Base-by-base conservation (phyloP, 305 asterid species). In the Fraxinus angustifolia region DNA sequence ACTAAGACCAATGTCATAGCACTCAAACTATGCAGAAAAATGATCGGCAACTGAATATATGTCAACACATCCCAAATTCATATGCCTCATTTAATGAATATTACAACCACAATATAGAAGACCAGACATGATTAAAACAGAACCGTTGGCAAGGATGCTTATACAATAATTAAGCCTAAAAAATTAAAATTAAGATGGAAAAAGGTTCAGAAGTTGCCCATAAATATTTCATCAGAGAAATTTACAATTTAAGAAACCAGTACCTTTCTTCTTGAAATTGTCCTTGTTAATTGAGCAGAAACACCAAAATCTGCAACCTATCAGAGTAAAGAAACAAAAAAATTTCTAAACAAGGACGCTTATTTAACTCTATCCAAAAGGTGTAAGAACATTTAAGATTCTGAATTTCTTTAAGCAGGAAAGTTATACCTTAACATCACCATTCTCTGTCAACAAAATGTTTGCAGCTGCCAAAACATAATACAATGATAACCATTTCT, bases 251-350 rank as follows among this genome's bases (percentile, higher is more conserved):
- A 73, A 60, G 76, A 86, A 76, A 53, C 45, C 14, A 21, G 78
- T 83, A 94, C 98, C 98, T 94, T 94, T 88, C 98, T 90, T 84
- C 97, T 89, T 31, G 98, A 94, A 84, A 94, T 94, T 58, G 98
- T 94, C 82, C 94, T 84, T 8, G 98, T 94, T 84, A 94, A 83
- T 87, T 94, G 98, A 80, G 97, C 98, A 88, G 98, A 94, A 88
- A 94, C 98, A 17, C 98, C 98, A 87, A 94, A 94, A 88, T 94
- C 98, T 83, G 98, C 98, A 82, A 94, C 98, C 98, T 94, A 82
- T 70, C 72, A 62, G 67, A 58, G 28, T 26, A 10, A 62, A 62
- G 34, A 62, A 62, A 62, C 72, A 62, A 1, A 53, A 53, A 21
- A 14, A 23, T 26, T 21, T 62, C 3, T 7, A 62, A 62, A 62